These are phyloP conservation scores for Cyphellophora attinorum DNA, from an alignment of 2,329 filamentous ascomycete species.

Conservation along the genomic window DNA sequence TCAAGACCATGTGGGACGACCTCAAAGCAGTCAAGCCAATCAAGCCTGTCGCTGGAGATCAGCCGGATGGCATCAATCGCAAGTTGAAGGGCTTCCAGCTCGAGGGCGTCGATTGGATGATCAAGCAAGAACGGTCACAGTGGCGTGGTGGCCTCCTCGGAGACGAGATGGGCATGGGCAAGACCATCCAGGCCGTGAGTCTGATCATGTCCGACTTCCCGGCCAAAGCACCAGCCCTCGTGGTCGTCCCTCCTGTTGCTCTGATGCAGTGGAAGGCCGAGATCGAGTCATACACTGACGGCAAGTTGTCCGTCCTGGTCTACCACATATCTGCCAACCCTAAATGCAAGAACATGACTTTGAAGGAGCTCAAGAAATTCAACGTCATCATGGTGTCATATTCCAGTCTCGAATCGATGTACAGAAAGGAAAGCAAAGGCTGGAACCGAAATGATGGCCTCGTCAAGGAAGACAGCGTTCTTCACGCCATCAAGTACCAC, in stretches of 20 bases:
- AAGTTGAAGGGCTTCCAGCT: slow-evolving; percentile 88
- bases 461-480: slow-evolving; percentile 66
- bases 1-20: slow-evolving; percentile 76
- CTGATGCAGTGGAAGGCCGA: slow-evolving; percentile 91
- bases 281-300: slow-evolving; percentile 72
- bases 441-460: slow-evolving; percentile 72
- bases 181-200: slow-evolving; percentile 96
- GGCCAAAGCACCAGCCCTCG: slow-evolving; percentile 69
- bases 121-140: slow-evolving; percentile 69
- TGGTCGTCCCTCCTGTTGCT: slow-evolving; percentile 85
- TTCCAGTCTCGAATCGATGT: slow-evolving; percentile 72
- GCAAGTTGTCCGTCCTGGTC: slow-evolving; percentile 80
- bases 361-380: slow-evolving; percentile 67
- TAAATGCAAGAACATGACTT: slow-evolving; percentile 67
- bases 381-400: slow-evolving; percentile 96
- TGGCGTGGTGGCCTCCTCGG: slow-evolving; percentile 88
- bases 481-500: slow-evolving; percentile 81
- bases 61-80: slow-evolving; percentile 69
- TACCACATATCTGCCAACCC: slow-evolving; percentile 73
- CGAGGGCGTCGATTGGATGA: slow-evolving; percentile 92
- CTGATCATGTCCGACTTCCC: slow-evolving; percentile 97
- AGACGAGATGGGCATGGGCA: slow-evolving; percentile 98
- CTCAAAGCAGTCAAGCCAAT: slow-evolving; percentile 61
- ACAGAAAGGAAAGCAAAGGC: slow-evolving; percentile 85
- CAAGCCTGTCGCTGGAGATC: slow-evolving; percentile 52